phyloP scores from a whole-genome alignment of 1,284 basidiomycete species.

The Leucoagaricus sp. region DNA sequence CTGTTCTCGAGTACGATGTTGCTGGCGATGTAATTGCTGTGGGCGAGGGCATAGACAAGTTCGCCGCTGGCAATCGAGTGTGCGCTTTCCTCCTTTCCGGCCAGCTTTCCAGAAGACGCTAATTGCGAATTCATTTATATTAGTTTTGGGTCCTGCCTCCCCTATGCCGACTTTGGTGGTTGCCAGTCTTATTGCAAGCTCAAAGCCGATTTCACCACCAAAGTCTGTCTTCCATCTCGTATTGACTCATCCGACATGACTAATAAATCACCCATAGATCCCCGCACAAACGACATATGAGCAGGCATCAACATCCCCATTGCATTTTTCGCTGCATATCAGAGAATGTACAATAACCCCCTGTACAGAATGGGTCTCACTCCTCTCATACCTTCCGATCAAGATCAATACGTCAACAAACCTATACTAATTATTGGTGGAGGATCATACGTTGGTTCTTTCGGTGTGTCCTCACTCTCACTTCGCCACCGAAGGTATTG shows the following conservation, averaged over 20 bases:
- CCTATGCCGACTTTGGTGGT: no score
- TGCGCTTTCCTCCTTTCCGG: conserved; percentile 16
- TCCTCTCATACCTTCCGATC: no score
- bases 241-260: no score
- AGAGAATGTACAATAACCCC: conserved; percentile 27
- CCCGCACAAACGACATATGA: conserved; percentile 41
- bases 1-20: conserved; percentile 40
- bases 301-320: conserved; percentile 40
- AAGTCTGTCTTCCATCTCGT: no score
- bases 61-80: conserved; percentile 28
- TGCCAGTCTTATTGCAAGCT: no score
- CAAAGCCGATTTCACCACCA: no score
- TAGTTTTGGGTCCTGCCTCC: no score
- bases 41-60: conserved; percentile 24
- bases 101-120: no score
- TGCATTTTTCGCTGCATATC: conserved; percentile 39
- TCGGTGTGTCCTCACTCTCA: background rate
- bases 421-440: background rate
- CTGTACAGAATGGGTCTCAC: no score
- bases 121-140: no score
- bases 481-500: background rate
- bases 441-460: background rate
- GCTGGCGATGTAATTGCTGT: conserved; percentile 30
- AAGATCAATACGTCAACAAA: no score
- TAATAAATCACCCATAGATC: background rate